Conservation (phyloP, 2,329 filamentous ascomycete species). For the Trichoderma semiorbis region DNA sequence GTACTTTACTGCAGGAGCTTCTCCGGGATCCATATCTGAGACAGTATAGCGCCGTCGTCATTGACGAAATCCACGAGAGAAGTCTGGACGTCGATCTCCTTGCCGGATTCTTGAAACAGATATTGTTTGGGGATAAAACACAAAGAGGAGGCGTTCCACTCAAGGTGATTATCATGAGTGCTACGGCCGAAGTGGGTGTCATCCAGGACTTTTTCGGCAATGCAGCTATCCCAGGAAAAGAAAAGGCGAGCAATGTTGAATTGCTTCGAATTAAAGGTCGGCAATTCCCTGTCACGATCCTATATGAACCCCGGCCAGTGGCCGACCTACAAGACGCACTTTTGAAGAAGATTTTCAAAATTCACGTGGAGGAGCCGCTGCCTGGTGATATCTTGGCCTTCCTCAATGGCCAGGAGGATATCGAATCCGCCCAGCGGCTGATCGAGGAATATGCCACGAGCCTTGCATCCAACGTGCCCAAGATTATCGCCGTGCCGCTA, state of each 20-base stretch:
- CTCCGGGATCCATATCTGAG: slow-evolving; percentile 76
- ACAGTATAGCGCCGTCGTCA: slow-evolving; percentile 84
- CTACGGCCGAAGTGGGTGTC: slow-evolving; percentile 82
- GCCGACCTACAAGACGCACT: slow-evolving; percentile 79
- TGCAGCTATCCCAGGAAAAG: slow-evolving; percentile 20
- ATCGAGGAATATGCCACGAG: slow-evolving; percentile 75
- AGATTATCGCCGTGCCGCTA: slow-evolving; percentile 69
- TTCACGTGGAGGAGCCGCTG: slow-evolving; percentile 84
- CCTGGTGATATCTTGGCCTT: slow-evolving; percentile 94
- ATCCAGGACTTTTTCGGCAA: slow-evolving; percentile 70
- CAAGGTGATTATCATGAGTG: slow-evolving; percentile 95
- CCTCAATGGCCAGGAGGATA: slow-evolving; percentile 87
- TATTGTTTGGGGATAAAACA: slow-evolving; percentile 60
- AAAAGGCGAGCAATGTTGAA: slow-evolving; percentile 28
- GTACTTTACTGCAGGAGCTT: slow-evolving; percentile 93
- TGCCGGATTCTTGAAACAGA: slow-evolving; percentile 79
- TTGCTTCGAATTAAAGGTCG: slow-evolving; percentile 74
- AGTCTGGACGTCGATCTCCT: slow-evolving; percentile 92
- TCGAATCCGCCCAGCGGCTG: slow-evolving; percentile 74
- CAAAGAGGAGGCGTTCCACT: slow-evolving; percentile 70
- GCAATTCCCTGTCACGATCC: slow-evolving; percentile 77
- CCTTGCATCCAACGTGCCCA: slow-evolving; percentile 72
- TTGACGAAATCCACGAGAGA: slow-evolving; percentile 96
- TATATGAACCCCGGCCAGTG: slow-evolving; percentile 70
- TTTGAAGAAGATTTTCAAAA: slow-evolving; percentile 76